These are phyloP conservation scores for Blastobotrys persicus DNA, from an alignment of 1,139 yeast species.

Conservation along the genomic window DNA sequence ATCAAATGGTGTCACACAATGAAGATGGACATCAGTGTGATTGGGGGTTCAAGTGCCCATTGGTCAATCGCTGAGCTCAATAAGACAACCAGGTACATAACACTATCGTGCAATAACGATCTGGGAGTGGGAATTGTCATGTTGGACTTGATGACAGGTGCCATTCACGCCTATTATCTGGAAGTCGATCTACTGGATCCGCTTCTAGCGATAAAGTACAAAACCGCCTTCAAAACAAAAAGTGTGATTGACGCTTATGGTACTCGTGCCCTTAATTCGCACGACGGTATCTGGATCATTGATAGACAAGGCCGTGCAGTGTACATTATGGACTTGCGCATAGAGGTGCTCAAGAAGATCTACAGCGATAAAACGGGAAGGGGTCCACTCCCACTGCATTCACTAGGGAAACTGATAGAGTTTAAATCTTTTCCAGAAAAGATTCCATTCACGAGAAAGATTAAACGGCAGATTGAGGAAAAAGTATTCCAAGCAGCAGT, in stretches of 20 bases:
- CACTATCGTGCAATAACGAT: conserved; percentile 10
- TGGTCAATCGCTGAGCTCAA: conserved; percentile 10
- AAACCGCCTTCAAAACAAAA: conserved; percentile 5
- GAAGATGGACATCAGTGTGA: neutral
- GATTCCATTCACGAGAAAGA: neutral
- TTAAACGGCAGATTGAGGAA: conserved; percentile 6
- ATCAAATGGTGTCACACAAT: conserved; percentile 8
- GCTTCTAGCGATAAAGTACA: conserved; percentile 11
- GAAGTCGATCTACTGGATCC: conserved; percentile 10
- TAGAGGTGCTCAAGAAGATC: conserved; percentile 9
- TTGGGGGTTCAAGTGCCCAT: conserved; percentile 5
- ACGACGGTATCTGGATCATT: conserved; percentile 16
- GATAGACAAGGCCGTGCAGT: conserved; percentile 9
- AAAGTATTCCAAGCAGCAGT: conserved; percentile 2
- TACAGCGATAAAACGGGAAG: conserved; percentile 4
- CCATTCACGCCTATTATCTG: conserved; percentile 6
- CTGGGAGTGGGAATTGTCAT: conserved; percentile 10
- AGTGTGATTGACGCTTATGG: neutral
- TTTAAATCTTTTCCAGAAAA: neutral
- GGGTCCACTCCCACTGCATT: conserved; percentile 10
- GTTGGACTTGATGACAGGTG: conserved; percentile 9
- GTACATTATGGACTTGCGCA: conserved; percentile 9
- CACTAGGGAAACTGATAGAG: conserved; percentile 13
- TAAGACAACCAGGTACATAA: conserved; percentile 7
- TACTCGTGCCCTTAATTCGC: conserved; percentile 1